Base-by-base conservation (phyloP, 306 rosid genomes). In the Lupinus albus region DNA sequence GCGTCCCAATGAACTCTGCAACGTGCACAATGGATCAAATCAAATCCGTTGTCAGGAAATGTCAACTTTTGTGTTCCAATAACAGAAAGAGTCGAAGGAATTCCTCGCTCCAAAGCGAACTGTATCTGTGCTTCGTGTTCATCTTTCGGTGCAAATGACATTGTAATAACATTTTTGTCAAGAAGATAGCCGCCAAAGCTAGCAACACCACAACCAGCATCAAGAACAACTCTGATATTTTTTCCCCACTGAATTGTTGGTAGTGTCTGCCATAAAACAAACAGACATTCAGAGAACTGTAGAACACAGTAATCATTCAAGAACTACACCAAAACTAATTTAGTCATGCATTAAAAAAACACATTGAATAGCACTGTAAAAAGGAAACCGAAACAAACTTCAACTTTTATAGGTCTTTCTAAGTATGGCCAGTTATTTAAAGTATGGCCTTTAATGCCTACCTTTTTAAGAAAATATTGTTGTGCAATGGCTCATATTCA, bases 1-100 rank as follows among this genome's bases (percentile, higher is more conserved):
- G 95, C 92, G 76, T 88, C 97, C 97, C 95, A 91, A 57, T 91
- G 97, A 32, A 91, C 95, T 79, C 97, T 82, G 82, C 97, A 91
- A 58, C 92, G 80, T 4, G 97, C 97, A 44, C 97, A 91, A 74
- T 91, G 97, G 61, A 91, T 76, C 84, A 90, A 75, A 81, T 90
- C 97, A 79, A 69, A 87, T 6, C 81, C 88, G 11, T 81, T 81
- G 61, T 86, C 83, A 0, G 95, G 83, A 75, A 84, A 91, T 17
- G 86, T 86, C 68, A 91, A 69, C 72, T 72, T 82, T 44, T 86
- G 92, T 11, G 97, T 91, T 82, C 92, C 97, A 65, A 91, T 91
- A 71, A 88, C 97, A 12, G 92, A 82, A 50, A 84, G 90, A 71
- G 87, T 84, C 18, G 97, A 92, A 15, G 97, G 97, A 82, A 91